Evolutionary conservation across 352 stramenopile species (phyloP), one percentile per base, ranked within the genome.

Genomic region (Phytopythium helicoides): DNA sequence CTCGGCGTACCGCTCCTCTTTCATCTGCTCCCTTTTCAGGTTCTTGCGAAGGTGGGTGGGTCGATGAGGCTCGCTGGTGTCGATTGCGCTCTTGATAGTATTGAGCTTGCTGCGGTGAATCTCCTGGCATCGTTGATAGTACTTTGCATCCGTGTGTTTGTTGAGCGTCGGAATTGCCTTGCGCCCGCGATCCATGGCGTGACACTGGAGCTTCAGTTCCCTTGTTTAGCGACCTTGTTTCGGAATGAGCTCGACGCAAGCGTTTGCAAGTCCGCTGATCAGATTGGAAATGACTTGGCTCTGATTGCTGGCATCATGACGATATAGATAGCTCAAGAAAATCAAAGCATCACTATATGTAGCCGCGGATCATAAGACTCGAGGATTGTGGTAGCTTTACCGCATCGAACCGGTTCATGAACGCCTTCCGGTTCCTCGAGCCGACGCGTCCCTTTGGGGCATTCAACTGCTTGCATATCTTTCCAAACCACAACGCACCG

Each of bases 21-120:
- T 97, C 68, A 98, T 87, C 59, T 97, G 90, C 68, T 98, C 96
- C 54, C 96, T 98, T 72, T 99, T 99, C 31, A 97, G 79, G 59
- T 98, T 98, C 73, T 97, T 97, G 60, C 72, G 69, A 25, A 98
- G 53, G 44, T 98, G 94, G n/a, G 78, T 82, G 37, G 95, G 96
- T 4, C 86, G 80, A 46, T 97, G 95, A 37, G 85, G 85, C 57
- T 93, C 83, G 53, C 71, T 89, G 62, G 97, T 98, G 73, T 99
- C 94, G 61, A 98, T 98, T 42, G 87, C 88, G 52, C 89, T 95
- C 79, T 98, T 98, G 68, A 93, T 94, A 16, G 53, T 76, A 52
- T 73, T 73, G n/a, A 92, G 71, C 62, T 92, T 94, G 51, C 72
- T 64, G 48, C 78, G 77, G 37, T 91, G 82, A 49, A 92, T 95